Evolutionary conservation across 345 rosid genomes (phyloP).

Genomic region (Eucalyptus shirleyi): DNA sequence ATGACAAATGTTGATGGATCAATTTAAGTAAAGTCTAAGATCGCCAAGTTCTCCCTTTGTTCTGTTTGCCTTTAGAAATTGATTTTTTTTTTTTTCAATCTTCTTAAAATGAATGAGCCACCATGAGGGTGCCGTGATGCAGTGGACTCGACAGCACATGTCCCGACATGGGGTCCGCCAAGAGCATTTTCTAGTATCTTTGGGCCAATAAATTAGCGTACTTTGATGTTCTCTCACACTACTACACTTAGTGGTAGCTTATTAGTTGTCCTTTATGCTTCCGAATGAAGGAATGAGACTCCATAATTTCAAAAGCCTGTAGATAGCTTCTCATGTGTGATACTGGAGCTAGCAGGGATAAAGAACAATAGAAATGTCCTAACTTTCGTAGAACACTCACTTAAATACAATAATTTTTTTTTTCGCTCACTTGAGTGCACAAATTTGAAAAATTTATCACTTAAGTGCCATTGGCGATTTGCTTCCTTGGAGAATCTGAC

Average conservation of each 20-base stretch:
- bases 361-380: no score
- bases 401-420: no score
- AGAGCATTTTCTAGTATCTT: not conserved
- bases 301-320: not conserved
- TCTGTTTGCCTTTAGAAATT: not conserved
- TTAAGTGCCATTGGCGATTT: no score
- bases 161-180: not conserved
- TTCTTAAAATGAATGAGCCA: not conserved
- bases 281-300: not conserved
- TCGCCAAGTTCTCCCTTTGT: not conserved
- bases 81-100: not conserved
- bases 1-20: not conserved
- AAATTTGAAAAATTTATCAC: no score
- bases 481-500: no score
- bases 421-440: no score
- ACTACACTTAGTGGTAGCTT: not conserved
- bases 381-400: no score
- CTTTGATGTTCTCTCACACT: not conserved
- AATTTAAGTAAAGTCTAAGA: not conserved
- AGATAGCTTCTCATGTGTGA: not conserved
- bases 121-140: not conserved
- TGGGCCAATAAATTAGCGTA: not conserved
- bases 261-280: not conserved
- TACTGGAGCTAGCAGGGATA: not conserved
- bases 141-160: not conserved